Evolutionary conservation across 2,329 filamentous ascomycete genomes (phyloP).

Genomic region (Bipolaris zeicola): DNA sequence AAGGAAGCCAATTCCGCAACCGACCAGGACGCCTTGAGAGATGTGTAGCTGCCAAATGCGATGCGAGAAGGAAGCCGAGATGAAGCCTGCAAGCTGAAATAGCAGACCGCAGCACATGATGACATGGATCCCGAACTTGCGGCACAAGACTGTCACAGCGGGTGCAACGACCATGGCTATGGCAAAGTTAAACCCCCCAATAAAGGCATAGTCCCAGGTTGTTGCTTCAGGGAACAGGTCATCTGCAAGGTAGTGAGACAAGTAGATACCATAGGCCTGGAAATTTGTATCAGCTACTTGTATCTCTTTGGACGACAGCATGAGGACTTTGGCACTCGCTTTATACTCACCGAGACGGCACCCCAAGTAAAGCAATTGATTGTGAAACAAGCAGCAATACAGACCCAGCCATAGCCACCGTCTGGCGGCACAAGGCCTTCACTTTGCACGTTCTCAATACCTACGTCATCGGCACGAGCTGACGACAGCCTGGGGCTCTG

Average conservation of each 20-base stretch:
- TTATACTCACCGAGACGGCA: conserved; percentile 20
- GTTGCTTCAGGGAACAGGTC: conserved; percentile 44
- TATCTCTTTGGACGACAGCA: no score
- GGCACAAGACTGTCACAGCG: conserved; percentile 36
- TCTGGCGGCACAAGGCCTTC: conserved; percentile 8
- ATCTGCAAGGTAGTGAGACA: conserved; percentile 49
- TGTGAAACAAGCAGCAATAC: conserved; percentile 20
- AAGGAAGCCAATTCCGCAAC: conserved; percentile 50
- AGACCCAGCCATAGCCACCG: conserved; percentile 27
- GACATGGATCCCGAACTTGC: conserved; percentile 31
- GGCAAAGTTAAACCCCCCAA: conserved; percentile 49
- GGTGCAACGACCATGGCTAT: conserved; percentile 45
- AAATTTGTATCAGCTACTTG: neutral
- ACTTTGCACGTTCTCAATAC: no score
- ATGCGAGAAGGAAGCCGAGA: conserved; percentile 48
- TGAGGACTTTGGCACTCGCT: neutral
- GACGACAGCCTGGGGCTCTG: no score
- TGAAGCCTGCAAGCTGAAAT: conserved; percentile 44
- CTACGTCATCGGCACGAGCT: no score
- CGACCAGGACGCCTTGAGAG: conserved; percentile 50
- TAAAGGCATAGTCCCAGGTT: conserved; percentile 48
- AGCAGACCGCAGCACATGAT: conserved; percentile 42
- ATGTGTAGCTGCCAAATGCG: conserved; percentile 51
- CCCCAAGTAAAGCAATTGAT: conserved; percentile 22
- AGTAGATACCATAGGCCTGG: conserved; percentile 51